phyloP scores from a whole-genome alignment of 441 rosid species.

The Arabidopsis hybrid region DNA sequence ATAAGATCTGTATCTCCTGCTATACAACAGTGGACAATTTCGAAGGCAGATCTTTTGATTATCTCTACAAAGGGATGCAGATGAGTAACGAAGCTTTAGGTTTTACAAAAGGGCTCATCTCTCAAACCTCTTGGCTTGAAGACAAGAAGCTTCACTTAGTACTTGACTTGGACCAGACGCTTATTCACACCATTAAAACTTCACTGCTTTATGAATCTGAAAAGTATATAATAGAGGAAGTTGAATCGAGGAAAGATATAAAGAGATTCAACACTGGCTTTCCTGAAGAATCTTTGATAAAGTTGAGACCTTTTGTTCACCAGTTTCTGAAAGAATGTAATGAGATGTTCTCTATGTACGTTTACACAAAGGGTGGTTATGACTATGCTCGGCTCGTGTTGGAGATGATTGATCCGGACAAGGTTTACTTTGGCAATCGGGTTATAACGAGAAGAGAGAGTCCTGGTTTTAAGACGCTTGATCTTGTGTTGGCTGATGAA shows the following conservation, averaged over 20 bases:
- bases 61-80: background rate
- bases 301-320: conserved; percentile 38
- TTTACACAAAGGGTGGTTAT: conserved; percentile 30
- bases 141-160: conserved; percentile 36
- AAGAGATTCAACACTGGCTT: background rate
- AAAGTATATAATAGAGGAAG: conserved; percentile 12
- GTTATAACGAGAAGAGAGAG: conserved; percentile 30
- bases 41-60: background rate
- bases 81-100: conserved; percentile 9
- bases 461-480: conserved; percentile 33
- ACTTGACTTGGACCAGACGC: conserved; percentile 41
- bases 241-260: conserved; percentile 1
- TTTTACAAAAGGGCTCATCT: background rate
- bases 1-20: background rate
- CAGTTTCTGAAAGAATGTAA: conserved; percentile 22
- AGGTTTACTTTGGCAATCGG: conserved; percentile 15
- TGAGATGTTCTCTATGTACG: conserved; percentile 31
- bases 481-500: conserved; percentile 39
- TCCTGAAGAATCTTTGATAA: background rate
- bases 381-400: conserved; percentile 16
- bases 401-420: conserved; percentile 26
- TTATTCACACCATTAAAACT: background rate
- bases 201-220: conserved; percentile 15
- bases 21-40: background rate
- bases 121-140: conserved; percentile 7